Base-by-base conservation (phyloP, 1,284 basidiomycete genomes). In the Trichosporon sp. region DNA sequence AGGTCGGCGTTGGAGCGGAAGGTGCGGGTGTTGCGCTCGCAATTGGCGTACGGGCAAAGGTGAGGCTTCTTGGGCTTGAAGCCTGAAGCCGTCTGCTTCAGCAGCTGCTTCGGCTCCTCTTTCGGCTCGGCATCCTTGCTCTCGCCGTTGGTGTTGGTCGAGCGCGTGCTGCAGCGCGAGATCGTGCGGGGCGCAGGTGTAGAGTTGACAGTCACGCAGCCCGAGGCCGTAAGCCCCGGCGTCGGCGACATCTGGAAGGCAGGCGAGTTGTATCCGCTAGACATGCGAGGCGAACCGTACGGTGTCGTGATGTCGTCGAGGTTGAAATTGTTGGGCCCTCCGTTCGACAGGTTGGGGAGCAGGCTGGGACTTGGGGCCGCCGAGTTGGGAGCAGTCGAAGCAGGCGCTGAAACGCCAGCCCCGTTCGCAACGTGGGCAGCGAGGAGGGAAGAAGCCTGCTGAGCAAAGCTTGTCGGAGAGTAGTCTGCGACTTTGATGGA, bases 1-100 rank as follows among this genome's bases (percentile, higher is more conserved):
- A 76, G 73, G 71, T 76, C 75, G 63, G 75, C 75, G 56, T 76
- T 76, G 64, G 75, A 76, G 35, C 71, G 71, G 73, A 76, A 76
- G 8, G 75, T 72, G 54, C 69, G 71, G 3, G 65, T 69, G 54
- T 48, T 37, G 38, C 73, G 71, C 43, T 68, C 67, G 67, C 73
- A 74, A 10, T 56, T 64, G 8, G 64, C 40, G 69, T 63, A 74
- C 16, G 73, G 69, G 71, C 73, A 74, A 2, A 74, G 69, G 66
- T 74, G 73, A 11, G n/a, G 63, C 56, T 67, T 67, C 69, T 74
- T 74, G 68, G 65, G 61, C 48, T 70, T 70, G 54, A 68, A 68
- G n/a, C 59, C 59, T 32, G 59, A 63, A 16, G 59, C 59, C 1
- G 59, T 63, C 59, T 63, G 59, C 59, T 63, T 63, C 31, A 63